phyloP scores from a whole-genome alignment of 352 stramenopile species.

The Phytophthora podocarpi region DNA sequence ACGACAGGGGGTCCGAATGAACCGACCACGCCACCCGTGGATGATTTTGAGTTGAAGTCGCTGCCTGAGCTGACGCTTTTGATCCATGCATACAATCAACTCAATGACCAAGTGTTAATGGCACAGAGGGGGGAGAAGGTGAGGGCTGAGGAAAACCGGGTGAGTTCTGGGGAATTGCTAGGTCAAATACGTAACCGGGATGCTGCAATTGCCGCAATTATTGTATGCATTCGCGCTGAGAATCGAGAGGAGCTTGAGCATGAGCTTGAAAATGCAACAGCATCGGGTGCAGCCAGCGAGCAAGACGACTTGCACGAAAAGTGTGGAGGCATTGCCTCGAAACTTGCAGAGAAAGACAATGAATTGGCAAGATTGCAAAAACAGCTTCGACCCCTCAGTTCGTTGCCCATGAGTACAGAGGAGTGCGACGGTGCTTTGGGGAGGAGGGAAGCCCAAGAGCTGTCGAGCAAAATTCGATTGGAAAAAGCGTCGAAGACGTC shows the following conservation, averaged over 20 bases:
- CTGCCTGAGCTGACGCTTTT: background rate
- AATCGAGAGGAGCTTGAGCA: slow-evolving; percentile 1
- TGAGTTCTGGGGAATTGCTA: slow-evolving; percentile 18
- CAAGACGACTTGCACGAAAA: slow-evolving; percentile 19
- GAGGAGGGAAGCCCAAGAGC: slow-evolving; percentile 10
- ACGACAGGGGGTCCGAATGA: background rate
- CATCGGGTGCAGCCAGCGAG: background rate
- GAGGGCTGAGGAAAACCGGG: slow-evolving; percentile 24
- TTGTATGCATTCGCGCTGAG: background rate
- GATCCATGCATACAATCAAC: slow-evolving; percentile 29
- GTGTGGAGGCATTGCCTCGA: slow-evolving; percentile 20
- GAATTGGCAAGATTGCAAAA: slow-evolving; percentile 19
- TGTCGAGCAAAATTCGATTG: slow-evolving; percentile 24
- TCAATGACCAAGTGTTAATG: slow-evolving; percentile 32
- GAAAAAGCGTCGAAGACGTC: slow-evolving; percentile 24
- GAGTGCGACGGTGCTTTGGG: background rate
- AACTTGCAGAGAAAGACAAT: slow-evolving; percentile 24
- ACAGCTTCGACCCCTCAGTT: slow-evolving; percentile 19
- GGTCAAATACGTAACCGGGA: slow-evolving; percentile 31
- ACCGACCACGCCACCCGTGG: background rate
- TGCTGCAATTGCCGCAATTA: slow-evolving; percentile 43
- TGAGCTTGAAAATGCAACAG: slow-evolving; percentile 1
- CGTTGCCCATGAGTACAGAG: background rate
- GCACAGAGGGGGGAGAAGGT: slow-evolving; percentile 37
- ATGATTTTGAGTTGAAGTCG: slow-evolving; percentile 6